phyloP scores from a whole-genome alignment of 345 rosid genomes.

The Salix brachista region DNA sequence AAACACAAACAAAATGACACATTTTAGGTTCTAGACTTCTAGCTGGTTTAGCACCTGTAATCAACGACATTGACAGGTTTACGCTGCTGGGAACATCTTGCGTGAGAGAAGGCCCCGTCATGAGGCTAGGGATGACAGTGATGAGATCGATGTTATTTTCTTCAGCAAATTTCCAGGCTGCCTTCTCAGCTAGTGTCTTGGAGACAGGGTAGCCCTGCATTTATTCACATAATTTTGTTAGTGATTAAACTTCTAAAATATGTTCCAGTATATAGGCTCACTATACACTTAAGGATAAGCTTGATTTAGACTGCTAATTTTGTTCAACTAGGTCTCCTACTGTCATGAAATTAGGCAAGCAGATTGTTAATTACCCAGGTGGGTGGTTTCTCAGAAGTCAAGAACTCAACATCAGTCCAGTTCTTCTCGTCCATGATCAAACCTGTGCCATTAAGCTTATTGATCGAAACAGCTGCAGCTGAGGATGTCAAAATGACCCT shows the following conservation, averaged over 20 bases:
- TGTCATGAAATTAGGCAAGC: too few relatives aligned
- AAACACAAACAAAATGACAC: not conserved
- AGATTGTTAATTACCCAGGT: constrained; percentile 56
- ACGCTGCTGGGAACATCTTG: constrained; percentile 54
- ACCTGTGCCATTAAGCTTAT: constrained; percentile 52
- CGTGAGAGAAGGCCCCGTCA: constrained; percentile 61
- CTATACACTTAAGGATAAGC: not conserved
- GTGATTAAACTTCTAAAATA: not conserved
- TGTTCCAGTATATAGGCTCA: not conserved
- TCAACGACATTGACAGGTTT: constrained; percentile 46
- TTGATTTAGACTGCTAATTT: too few relatives aligned
- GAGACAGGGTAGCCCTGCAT: constrained; percentile 76
- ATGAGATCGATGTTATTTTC: constrained; percentile 70
- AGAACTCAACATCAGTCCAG: constrained; percentile 74
- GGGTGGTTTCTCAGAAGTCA: constrained; percentile 63
- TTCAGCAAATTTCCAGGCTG: constrained; percentile 60
- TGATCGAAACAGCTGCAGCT: constrained; percentile 73
- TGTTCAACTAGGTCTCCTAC: too few relatives aligned
- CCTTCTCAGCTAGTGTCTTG: constrained; percentile 71
- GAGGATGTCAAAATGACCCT: constrained; percentile 86
- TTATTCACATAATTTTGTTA: not conserved
- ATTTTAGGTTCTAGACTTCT: not conserved
- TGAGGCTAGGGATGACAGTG: constrained; percentile 63
- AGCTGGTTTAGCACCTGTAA: constrained; percentile 47
- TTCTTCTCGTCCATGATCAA: constrained; percentile 60